Conservation (phyloP, 23 red algal genomes). For the Gracilaria domingensis region DNA sequence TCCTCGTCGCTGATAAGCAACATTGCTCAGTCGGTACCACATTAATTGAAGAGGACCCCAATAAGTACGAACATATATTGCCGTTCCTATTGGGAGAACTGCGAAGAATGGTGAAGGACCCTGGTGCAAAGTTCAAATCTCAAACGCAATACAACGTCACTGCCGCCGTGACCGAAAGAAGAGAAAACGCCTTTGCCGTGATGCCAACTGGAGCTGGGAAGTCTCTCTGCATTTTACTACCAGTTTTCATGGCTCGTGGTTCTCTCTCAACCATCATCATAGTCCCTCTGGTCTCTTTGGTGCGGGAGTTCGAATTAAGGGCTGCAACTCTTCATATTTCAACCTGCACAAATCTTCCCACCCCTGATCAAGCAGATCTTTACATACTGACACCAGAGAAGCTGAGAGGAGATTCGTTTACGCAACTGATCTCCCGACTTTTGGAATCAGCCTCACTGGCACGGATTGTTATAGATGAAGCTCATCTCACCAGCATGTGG, state of each 20-base stretch:
- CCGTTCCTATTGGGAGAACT: neutral
- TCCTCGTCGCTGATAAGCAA: neutral
- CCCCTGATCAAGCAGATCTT: neutral
- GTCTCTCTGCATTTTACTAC: conserved; percentile 2
- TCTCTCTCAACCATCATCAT: conserved; percentile 15
- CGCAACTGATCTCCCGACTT: neutral
- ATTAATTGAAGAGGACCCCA: neutral
- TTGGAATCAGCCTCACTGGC: neutral
- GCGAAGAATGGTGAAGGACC: neutral
- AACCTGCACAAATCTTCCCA: neutral
- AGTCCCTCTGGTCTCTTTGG: neutral
- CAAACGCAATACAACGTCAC: conserved; percentile 13
- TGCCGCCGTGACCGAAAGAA: neutral
- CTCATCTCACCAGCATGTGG: conserved; percentile 1
- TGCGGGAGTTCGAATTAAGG: neutral
- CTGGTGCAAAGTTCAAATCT: neutral
- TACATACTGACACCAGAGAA: conserved; percentile 1
- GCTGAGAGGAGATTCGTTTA: neutral
- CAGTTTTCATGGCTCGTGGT: neutral
- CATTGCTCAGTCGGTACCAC: neutral
- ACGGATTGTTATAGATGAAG: conserved; percentile 12
- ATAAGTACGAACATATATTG: neutral
- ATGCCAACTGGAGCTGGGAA: conserved; percentile 34
- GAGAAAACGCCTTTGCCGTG: neutral
- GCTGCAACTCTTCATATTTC: neutral